Percentiles rank a stretch among this genome's conserved stretches.
Evolutionary conservation across 306 rosid genomes (phyloP).

Genomic region (Prunus campanulata): DNA sequence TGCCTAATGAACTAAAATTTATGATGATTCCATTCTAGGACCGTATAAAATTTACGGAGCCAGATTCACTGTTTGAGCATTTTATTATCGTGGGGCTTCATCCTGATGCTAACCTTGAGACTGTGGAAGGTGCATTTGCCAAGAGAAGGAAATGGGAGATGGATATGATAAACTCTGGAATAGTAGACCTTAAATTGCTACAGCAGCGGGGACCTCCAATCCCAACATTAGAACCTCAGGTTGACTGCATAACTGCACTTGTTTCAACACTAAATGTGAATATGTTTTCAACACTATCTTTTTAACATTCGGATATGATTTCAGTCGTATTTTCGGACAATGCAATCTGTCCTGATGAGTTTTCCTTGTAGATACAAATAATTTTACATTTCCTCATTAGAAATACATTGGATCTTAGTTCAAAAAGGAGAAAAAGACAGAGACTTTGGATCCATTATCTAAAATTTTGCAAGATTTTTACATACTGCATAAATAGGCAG

Average conservation of each 20-base stretch:
- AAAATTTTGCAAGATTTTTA: neutral
- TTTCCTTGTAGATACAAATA: neutral
- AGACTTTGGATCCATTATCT: neutral
- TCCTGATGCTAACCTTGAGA: slow-evolving; percentile 75
- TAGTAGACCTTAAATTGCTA: slow-evolving; percentile 37
- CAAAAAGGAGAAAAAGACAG: neutral
- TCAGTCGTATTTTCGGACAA: neutral
- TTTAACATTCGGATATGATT: neutral
- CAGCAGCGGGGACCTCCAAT: slow-evolving; percentile 47
- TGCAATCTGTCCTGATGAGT: neutral
- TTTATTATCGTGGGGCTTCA: slow-evolving; percentile 89
- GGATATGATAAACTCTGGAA: slow-evolving; percentile 44
- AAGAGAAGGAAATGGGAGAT: slow-evolving; percentile 72
- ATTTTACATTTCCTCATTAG: neutral
- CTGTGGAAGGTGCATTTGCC: slow-evolving; percentile 65
- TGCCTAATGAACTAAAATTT: slow-evolving; percentile 28
- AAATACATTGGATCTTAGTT: no score
- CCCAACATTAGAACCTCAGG: slow-evolving; percentile 92
- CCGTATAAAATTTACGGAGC: slow-evolving; percentile 57
- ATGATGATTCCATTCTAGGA: slow-evolving; percentile 54
- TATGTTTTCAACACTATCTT: neutral
- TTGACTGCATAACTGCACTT: slow-evolving; percentile 31
- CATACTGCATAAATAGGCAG: neutral
- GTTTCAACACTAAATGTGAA: neutral
- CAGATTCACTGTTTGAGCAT: slow-evolving; percentile 85